These are phyloP conservation scores for Plasmodium falciparum DNA, from an alignment of 169 alveolate genomes.

Conservation along the genomic window DNA sequence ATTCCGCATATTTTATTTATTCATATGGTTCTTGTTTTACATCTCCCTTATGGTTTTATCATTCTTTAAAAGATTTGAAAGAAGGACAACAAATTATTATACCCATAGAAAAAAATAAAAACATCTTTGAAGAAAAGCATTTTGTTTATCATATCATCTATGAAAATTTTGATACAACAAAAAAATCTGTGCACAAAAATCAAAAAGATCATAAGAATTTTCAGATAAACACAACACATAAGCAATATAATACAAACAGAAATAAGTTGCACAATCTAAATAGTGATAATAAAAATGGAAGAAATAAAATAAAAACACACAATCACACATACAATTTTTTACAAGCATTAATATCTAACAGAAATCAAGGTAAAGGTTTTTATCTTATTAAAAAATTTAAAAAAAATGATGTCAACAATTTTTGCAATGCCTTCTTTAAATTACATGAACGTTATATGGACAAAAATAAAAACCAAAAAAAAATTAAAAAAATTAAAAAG, in stretches of 20 bases:
- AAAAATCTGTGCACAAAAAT: neutral
- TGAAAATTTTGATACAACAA: slow-evolving; percentile 8
- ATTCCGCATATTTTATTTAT: slow-evolving; percentile 56
- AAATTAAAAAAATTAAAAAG: neutral
- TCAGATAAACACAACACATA: neutral
- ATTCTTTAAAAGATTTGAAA: slow-evolving; percentile 56
- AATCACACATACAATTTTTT: slow-evolving; percentile 9
- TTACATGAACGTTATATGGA: slow-evolving; percentile 40
- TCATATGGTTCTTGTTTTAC: slow-evolving; percentile 73
- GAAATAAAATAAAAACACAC: neutral
- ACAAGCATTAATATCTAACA: slow-evolving; percentile 21
- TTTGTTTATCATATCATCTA: slow-evolving; percentile 31
- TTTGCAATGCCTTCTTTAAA: slow-evolving; percentile 41
- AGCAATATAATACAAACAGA: neutral
- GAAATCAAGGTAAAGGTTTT: slow-evolving; percentile 75
- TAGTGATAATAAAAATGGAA: neutral
- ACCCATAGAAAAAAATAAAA: slow-evolving; percentile 64
- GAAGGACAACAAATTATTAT: slow-evolving; percentile 72
- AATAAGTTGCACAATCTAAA: neutral
- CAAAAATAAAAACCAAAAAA: neutral
- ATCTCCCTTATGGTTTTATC: slow-evolving; percentile 67
- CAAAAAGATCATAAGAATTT: neutral
- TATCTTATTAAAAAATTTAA: slow-evolving; percentile 48
- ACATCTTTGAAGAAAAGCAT: slow-evolving; percentile 32
- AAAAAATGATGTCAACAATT: slow-evolving; percentile 18